Evolutionary conservation across 192 early-diverging fungal species (phyloP).

Genomic region (Chytriomyces confervae): DNA sequence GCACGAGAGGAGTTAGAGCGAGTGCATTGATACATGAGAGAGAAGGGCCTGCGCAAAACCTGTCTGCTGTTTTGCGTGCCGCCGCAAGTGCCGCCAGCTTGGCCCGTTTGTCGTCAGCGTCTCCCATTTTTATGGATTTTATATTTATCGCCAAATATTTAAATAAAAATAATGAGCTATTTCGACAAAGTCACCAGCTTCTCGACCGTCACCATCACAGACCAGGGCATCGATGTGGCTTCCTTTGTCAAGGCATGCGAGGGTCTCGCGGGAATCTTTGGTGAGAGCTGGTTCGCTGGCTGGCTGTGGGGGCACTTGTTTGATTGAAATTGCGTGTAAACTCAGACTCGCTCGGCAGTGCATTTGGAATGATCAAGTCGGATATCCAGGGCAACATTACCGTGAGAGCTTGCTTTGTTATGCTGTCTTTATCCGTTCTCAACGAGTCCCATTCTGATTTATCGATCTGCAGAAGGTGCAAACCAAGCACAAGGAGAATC

Average conservation of each 20-base stretch:
- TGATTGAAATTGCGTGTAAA: too few relatives aligned
- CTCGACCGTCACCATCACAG: conserved; percentile 6
- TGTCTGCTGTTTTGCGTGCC: conserved; percentile 31
- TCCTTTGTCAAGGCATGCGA: conserved; percentile 34
- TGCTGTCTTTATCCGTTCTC: not conserved
- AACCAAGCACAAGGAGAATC: conserved; percentile 70
- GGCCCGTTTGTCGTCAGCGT: conserved; percentile 25
- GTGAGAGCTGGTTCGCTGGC: not conserved
- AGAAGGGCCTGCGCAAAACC: not conserved
- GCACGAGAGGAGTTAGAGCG: not conserved
- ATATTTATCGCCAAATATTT: not conserved
- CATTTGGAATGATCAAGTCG: conserved; percentile 84
- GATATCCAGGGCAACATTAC: conserved; percentile 94
- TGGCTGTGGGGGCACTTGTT: not conserved
- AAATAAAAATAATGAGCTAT: conserved; percentile 22
- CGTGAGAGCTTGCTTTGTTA: conserved; percentile 51
- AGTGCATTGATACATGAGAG: not conserved
- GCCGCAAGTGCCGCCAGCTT: conserved; percentile 49
- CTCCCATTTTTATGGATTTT: not conserved
- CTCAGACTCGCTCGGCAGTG: conserved; percentile 57
- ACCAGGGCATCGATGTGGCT: conserved; percentile 24
- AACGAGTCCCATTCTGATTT: not conserved
- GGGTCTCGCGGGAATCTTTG: conserved; percentile 23
- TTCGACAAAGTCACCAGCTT: conserved; percentile 25
- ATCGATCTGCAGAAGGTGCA: conserved; percentile 74